Percentiles rank a stretch among this genome's conserved stretches.
Conservation (phyloP, 2,329 filamentous ascomycete species). For the Coniochaeta ligniaria region DNA sequence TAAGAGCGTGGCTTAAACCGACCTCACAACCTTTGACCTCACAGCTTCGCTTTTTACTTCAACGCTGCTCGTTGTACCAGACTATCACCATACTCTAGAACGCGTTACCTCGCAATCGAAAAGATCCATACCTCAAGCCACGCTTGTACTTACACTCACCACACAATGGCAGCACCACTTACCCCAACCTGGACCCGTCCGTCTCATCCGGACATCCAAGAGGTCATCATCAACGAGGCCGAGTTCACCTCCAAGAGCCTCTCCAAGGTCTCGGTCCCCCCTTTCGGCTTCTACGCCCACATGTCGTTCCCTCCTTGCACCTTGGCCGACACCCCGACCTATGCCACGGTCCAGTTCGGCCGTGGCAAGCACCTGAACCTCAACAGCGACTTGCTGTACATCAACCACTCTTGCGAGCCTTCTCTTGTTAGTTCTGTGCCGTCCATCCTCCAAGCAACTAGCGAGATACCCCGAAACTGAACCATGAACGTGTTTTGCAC, state of each 20-base stretch:
- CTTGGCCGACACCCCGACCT: constrained; percentile 46
- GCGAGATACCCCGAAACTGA: neutral
- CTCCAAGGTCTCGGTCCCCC: constrained; percentile 46
- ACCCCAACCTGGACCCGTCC: constrained; percentile 53
- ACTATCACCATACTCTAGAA: neutral
- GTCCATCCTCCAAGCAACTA: neutral
- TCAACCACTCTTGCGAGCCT: constrained; percentile 62
- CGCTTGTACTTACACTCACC: neutral
- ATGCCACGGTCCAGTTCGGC: constrained; percentile 57
- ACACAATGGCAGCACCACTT: constrained; percentile 33
- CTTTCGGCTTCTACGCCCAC: constrained; percentile 60
- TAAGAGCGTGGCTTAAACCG: neutral
- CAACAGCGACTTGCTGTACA: constrained; percentile 60
- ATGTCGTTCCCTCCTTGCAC: constrained; percentile 58
- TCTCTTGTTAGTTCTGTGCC: constrained; percentile 40
- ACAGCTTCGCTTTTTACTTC: neutral
- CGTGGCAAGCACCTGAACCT: constrained; percentile 50
- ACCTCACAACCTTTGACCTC: neutral
- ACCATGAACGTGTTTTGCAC: neutral
- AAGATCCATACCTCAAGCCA: constrained; percentile 5
- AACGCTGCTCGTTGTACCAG: neutral
- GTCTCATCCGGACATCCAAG: constrained; percentile 51
- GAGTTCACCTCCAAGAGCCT: constrained; percentile 55
- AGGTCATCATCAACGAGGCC: constrained; percentile 45
- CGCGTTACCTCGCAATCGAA: neutral